Conservation (phyloP, 371 early-diverging fungal genomes). For the Mucor velutinosus region DNA sequence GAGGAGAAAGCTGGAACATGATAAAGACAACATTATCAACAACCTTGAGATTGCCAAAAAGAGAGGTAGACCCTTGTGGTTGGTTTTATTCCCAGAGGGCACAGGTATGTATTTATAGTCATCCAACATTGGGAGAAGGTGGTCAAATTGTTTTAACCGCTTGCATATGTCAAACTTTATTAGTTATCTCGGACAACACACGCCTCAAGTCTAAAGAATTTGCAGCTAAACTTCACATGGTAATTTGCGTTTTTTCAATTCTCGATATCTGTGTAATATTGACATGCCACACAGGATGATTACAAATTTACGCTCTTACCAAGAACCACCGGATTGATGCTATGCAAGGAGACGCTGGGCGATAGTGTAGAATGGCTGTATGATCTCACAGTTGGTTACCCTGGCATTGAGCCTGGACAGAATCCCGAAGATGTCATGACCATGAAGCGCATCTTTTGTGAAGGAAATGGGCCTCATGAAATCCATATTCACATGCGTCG, state of each 20-base stretch:
- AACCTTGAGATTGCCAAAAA: constrained; percentile 38
- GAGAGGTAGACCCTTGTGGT: constrained; percentile 71
- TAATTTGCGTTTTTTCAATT: constrained; percentile 17
- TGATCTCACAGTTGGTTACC: constrained; percentile 86
- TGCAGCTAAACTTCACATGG: constrained; percentile 57
- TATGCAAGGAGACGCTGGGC: constrained; percentile 64
- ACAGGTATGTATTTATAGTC: constrained; percentile 53
- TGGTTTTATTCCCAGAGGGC: constrained; percentile 93
- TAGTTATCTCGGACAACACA: constrained; percentile 57
- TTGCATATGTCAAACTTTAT: background rate
- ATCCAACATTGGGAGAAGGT: too few species aligned
- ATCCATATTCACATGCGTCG: constrained; percentile 80
- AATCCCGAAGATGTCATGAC: constrained; percentile 80
- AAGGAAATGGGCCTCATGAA: constrained; percentile 66
- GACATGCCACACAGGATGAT: constrained; percentile 34
- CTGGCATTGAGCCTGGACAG: constrained; percentile 73
- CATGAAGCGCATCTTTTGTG: constrained; percentile 67
- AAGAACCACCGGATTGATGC: constrained; percentile 74
- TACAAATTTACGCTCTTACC: constrained; percentile 74
- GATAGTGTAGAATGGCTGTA: constrained; percentile 71
- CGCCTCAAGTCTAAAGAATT: constrained; percentile 50
- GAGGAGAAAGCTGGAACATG: constrained; percentile 77
- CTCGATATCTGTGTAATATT: background rate
- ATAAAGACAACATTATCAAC: constrained; percentile 59
- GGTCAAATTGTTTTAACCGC: background rate